These are phyloP conservation scores for Fusarium sp. DNA, from an alignment of 2,329 filamentous ascomycete genomes.

Conservation along the genomic window DNA sequence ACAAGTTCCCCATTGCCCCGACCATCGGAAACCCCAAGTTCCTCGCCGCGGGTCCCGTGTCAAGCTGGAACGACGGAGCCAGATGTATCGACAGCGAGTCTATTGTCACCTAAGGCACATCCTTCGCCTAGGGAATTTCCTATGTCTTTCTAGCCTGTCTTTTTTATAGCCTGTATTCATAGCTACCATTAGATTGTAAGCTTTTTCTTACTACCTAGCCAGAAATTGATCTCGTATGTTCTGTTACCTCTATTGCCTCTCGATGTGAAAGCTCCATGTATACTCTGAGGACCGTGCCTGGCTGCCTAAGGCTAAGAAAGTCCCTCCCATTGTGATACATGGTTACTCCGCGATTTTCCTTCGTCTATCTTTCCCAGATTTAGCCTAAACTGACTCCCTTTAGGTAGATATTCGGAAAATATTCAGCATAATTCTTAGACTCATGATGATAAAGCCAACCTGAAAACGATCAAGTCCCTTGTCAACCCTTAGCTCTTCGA, in stretches of 20 bases:
- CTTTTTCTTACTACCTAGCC: neutral
- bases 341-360: too few species aligned
- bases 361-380: too few species aligned
- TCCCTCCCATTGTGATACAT: too few species aligned
- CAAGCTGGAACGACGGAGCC: slow-evolving; percentile 33
- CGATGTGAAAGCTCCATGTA: too few species aligned
- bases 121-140: slow-evolving; percentile 12
- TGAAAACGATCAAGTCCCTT: too few species aligned
- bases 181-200: neutral
- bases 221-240: neutral
- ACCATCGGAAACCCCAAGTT: slow-evolving; percentile 21
- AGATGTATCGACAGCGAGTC: slow-evolving; percentile 37
- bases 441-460: too few species aligned
- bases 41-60: slow-evolving; percentile 19
- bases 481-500: too few species aligned
- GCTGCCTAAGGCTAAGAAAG: neutral
- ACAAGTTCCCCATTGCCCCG: slow-evolving; percentile 34
- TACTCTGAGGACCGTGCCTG: neutral
- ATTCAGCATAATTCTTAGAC: too few species aligned
- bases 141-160: slow-evolving; percentile 9
- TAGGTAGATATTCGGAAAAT: too few species aligned
- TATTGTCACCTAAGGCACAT: neutral
- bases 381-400: too few species aligned
- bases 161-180: slow-evolving; percentile 1
- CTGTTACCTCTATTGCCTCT: neutral